phyloP scores from a whole-genome alignment of 768 basidiomycete species.

The Tricholoma sp. region DNA sequence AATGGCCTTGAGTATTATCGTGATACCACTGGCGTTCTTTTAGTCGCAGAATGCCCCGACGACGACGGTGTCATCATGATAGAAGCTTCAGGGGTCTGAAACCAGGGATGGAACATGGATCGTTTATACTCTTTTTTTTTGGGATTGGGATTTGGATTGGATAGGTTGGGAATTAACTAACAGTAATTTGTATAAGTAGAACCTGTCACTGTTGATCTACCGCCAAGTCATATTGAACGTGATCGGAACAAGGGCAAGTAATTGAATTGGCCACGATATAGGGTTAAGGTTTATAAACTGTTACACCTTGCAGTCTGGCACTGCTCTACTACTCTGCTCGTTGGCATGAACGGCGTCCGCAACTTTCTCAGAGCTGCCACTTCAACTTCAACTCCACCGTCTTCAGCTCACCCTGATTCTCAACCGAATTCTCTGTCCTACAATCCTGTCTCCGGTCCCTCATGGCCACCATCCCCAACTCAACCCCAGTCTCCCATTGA shows the following conservation, averaged over 20 bases:
- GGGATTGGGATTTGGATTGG: too few relatives aligned
- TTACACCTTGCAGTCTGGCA: too few relatives aligned
- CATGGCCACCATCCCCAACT: slow-evolving; percentile 41
- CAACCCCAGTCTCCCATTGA: slow-evolving; percentile 18
- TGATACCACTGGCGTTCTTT: neutral
- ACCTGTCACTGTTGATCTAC: too few relatives aligned
- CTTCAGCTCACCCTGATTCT: slow-evolving; percentile 13
- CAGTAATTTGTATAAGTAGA: too few relatives aligned
- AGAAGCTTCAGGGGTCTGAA: too few relatives aligned
- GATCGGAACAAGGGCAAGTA: too few relatives aligned
- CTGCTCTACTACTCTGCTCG: slow-evolving; percentile 2
- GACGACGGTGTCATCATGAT: too few relatives aligned
- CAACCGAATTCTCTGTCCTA: slow-evolving; percentile 3
- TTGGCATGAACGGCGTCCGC: slow-evolving; percentile 67
- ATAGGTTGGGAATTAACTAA: too few relatives aligned
- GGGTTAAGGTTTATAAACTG: slow-evolving; percentile 9
- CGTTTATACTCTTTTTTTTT: too few relatives aligned
- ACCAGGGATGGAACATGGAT: too few relatives aligned
- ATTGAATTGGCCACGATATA: neutral
- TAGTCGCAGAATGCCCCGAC: too few relatives aligned
- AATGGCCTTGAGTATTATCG: neutral
- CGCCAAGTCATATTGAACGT: too few relatives aligned
- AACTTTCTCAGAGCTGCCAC: slow-evolving; percentile 46
- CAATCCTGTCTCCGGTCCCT: slow-evolving; percentile 27
- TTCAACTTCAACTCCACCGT: slow-evolving; percentile 21